Evolutionary conservation across 805 yeast genomes (phyloP), one percentile per base, ranked within the genome.

Genomic region (Wilhelminamyces savonicus): DNA sequence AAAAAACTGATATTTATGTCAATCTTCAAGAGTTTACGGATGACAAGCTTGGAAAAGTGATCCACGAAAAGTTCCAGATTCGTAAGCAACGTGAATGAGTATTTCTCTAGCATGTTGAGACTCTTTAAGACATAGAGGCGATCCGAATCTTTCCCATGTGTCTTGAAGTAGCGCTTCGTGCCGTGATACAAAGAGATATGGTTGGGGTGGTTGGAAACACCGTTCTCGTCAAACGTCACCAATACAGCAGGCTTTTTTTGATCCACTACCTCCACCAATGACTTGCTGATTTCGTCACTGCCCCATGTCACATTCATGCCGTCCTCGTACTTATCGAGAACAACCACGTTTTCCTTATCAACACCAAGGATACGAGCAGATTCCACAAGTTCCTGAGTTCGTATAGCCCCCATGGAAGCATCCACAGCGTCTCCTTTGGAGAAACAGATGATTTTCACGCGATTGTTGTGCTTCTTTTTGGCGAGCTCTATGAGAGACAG

Each of bases 201-300:
- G 54, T 92, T 92, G n/a, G 83, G 71, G 56, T 92, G 98, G 27
- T 69, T 65, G 0, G 97, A 86, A 3, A 92, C 82, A 1, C 98
- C 98, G 13, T 46, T 28, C 21, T 69, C 68, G 57, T 92, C 98
- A 54, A 92, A 90, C 0, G 97, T 83, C 19, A 90, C 43, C 7
- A 88, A 44, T 5, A 71, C 63, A 12, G 62, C 37, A 5, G 43
- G 37, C 0, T 50, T 35, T 16, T 36, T 23, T 24, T 24, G 44
- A 31, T 35, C 35, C 6, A 61, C 49, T 11, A 54, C 41, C 3
- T 39, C 34, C 1, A 47, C 38, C 16, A 82, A 49, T 3, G 59
- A 49, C 5, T 47, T 34, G 4, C 60, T 49, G 7, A 84, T 60
- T 10, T 54, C 61, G 1, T 50, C 36, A 0, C 52, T 24, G 36